phyloP scores from a whole-genome alignment of 345 rosid genomes.

The Triadica sebifera region DNA sequence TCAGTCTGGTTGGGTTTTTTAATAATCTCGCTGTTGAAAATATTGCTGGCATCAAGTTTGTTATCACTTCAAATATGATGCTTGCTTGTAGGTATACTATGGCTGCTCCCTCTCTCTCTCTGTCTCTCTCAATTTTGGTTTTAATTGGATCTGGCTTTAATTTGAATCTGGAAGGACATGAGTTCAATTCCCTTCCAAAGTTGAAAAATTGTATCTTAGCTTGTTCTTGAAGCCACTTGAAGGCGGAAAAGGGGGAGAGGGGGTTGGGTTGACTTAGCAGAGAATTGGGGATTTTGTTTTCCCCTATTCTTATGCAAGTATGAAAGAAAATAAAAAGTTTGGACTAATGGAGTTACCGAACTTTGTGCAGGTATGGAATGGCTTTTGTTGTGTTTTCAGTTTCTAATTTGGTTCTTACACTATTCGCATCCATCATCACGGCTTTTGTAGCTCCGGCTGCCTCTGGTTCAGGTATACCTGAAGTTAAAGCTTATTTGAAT shows the following conservation, averaged over 20 bases:
- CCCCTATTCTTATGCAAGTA: too few relatives aligned
- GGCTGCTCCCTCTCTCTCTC: not conserved
- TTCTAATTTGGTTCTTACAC: constrained; percentile 68
- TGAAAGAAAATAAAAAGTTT: not conserved
- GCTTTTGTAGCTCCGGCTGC: constrained; percentile 76
- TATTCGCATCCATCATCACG: constrained; percentile 64
- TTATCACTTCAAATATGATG: constrained; percentile 92
- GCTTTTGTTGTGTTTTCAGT: constrained; percentile 65
- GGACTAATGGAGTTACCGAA: not conserved
- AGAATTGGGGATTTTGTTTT: not conserved
- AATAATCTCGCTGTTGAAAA: constrained; percentile 91
- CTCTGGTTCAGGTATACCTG: constrained; percentile 94
- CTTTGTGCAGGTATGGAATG: constrained; percentile 50
- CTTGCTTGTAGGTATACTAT: constrained; percentile 41
- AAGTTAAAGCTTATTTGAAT: constrained; percentile 90
- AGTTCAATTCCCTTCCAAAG: not conserved
- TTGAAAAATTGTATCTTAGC: not conserved
- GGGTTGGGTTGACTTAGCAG: not conserved
- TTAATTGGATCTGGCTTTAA: not conserved
- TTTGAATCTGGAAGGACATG: not conserved
- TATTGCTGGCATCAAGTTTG: constrained; percentile 78
- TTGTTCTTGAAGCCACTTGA: not conserved
- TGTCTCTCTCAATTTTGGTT: not conserved
- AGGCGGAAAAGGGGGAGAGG: not conserved
- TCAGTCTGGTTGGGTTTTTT: constrained; percentile 73